These are phyloP conservation scores for Diplogelasinospora grovesii DNA, from an alignment of 495 filamentous ascomycete species.

Conservation along the genomic window DNA sequence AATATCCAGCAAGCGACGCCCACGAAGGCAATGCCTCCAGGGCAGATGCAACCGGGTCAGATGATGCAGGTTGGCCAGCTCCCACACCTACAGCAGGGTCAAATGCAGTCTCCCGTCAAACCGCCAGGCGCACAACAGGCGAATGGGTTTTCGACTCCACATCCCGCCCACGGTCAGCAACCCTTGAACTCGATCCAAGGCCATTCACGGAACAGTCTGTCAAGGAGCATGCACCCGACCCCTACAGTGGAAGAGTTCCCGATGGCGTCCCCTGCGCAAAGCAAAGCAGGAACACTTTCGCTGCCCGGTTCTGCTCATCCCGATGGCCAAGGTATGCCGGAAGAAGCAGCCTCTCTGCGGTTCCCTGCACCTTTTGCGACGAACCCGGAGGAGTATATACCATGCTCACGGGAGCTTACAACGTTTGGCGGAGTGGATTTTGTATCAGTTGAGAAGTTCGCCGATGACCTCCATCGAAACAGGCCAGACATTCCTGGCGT, in stretches of 20 bases:
- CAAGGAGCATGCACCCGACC: slow-evolving; percentile 36
- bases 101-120: slow-evolving; percentile 44
- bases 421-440: slow-evolving; percentile 61
- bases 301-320: slow-evolving; percentile 27
- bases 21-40: slow-evolving; percentile 28
- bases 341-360: slow-evolving; percentile 19
- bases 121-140: slow-evolving; percentile 40
- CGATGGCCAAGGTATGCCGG: slow-evolving; percentile 20
- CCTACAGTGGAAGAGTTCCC: slow-evolving; percentile 34
- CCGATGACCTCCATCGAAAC: slow-evolving; percentile 53
- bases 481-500: slow-evolving; percentile 68
- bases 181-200: slow-evolving; percentile 24
- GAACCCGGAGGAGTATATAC: slow-evolving; percentile 48
- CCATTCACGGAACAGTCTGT: slow-evolving; percentile 34
- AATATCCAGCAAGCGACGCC: slow-evolving; percentile 31
- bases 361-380: slow-evolving; percentile 28
- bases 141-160: slow-evolving; percentile 47
- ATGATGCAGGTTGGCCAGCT: slow-evolving; percentile 42
- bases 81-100: slow-evolving; percentile 41
- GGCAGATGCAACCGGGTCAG: slow-evolving; percentile 40
- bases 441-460: slow-evolving; percentile 52
- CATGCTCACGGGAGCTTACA: slow-evolving; percentile 53
- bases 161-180: slow-evolving; percentile 35
- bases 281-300: slow-evolving; percentile 30
- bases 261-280: slow-evolving; percentile 33